These are phyloP conservation scores for Marvania coccoides DNA, from an alignment of 139 green algal species.

Conservation along the genomic window DNA sequence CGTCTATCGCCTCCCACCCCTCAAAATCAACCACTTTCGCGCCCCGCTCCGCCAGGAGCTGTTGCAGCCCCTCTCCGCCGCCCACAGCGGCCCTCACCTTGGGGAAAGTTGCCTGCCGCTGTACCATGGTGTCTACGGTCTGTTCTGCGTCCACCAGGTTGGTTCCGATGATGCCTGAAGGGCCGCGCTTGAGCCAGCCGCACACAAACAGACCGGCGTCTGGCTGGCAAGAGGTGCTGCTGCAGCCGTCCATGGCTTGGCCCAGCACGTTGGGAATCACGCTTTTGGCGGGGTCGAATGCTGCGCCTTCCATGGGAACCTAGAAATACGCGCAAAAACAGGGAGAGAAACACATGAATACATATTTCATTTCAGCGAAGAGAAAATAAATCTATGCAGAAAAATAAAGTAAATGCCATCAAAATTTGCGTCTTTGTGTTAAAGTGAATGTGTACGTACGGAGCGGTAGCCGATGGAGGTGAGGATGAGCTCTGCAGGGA, in stretches of 20 bases:
- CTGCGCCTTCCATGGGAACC: conserved; percentile 55
- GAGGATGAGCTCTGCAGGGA: conserved; percentile 47
- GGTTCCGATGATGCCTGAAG: conserved; percentile 86
- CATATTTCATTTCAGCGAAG: no score
- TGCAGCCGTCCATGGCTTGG: conserved; percentile 5
- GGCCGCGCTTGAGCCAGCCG: conserved; percentile 84
- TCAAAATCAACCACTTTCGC: conserved; percentile 35
- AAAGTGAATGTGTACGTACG: no score
- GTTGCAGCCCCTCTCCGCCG: conserved; percentile 18
- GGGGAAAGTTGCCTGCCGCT: neutral
- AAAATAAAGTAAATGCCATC: no score
- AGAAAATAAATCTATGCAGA: no score
- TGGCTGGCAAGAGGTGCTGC: no score
- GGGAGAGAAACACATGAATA: no score
- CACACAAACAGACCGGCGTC: conserved; percentile 69
- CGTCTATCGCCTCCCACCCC: conserved; percentile 59
- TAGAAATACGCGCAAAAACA: no score
- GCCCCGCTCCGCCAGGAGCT: conserved; percentile 33
- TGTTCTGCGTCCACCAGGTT: conserved; percentile 81
- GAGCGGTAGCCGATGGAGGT: conserved; percentile 75
- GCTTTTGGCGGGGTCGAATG: conserved; percentile 57
- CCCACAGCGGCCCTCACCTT: neutral
- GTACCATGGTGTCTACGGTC: conserved; percentile 51
- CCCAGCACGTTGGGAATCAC: conserved; percentile 60
- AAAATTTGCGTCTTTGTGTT: no score